These are phyloP conservation scores for Neohortaea acidophila DNA, from an alignment of 495 filamentous ascomycete genomes.

Conservation along the genomic window DNA sequence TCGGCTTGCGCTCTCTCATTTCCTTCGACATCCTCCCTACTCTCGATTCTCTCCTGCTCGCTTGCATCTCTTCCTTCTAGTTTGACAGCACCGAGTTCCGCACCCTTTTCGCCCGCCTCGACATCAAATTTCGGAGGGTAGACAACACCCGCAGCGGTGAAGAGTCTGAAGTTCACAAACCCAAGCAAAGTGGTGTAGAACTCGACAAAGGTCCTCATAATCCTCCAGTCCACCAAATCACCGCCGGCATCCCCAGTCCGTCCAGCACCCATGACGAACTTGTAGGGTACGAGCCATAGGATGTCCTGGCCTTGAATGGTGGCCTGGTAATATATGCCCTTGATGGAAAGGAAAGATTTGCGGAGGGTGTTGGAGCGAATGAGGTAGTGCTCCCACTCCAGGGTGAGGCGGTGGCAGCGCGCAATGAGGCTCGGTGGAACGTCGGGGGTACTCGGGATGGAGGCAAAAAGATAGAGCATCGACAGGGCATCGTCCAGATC, in stretches of 20 bases:
- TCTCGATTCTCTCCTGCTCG: conserved; percentile 19
- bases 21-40: conserved; percentile 30
- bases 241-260: no score
- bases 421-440: conserved; percentile 87
- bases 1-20: conserved; percentile 23
- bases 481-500: conserved; percentile 95
- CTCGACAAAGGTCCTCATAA: conserved; percentile 97
- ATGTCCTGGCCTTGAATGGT: conserved; percentile 97
- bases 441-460: conserved; percentile 72
- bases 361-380: conserved; percentile 78
- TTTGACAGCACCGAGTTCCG: conserved; percentile 80
- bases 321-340: conserved; percentile 98
- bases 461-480: conserved; percentile 93
- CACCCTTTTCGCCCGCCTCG: conserved; percentile 71
- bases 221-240: conserved; percentile 88
- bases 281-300: conserved; percentile 92
- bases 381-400: conserved; percentile 94
- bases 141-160: conserved; percentile 74
- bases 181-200: conserved; percentile 94
- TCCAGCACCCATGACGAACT: conserved; percentile 95
- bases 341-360: conserved; percentile 94
- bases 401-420: conserved; percentile 75
- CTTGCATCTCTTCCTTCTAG: conserved; percentile 53
- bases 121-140: conserved; percentile 92
- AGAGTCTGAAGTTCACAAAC: conserved; percentile 89